Percentiles rank a stretch among this genome's conserved stretches.
Evolutionary conservation across 2,329 filamentous ascomycete genomes (phyloP).

Genomic region (Lithohypha guttulata): DNA sequence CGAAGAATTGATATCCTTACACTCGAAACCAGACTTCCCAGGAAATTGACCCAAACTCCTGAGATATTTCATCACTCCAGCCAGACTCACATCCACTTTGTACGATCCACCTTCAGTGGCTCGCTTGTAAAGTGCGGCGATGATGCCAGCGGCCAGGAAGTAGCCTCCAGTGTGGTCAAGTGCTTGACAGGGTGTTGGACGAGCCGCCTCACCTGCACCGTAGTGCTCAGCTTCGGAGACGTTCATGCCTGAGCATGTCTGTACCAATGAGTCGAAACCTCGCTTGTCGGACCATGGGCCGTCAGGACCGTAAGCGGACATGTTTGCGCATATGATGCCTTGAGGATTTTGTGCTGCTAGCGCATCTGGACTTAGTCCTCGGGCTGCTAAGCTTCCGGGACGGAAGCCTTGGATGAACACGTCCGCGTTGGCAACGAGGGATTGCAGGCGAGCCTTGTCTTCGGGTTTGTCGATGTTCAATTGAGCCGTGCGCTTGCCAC

Average conservation of each 20-base stretch:
- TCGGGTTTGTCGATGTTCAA: slow-evolving; percentile 25
- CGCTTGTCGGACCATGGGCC: slow-evolving; percentile 39
- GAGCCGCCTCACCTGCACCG: slow-evolving; percentile 30
- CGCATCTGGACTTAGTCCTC: slow-evolving; percentile 33
- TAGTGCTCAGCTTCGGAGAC: slow-evolving; percentile 42
- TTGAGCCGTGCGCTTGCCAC: slow-evolving; percentile 30
- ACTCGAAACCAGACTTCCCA: slow-evolving; percentile 35
- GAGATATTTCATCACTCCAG: slow-evolving; percentile 46
- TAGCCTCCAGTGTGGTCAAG: slow-evolving; percentile 48
- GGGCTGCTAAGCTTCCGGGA: slow-evolving; percentile 36
- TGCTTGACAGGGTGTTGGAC: slow-evolving; percentile 43
- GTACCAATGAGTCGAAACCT: slow-evolving; percentile 47
- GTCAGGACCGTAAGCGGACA: slow-evolving; percentile 43
- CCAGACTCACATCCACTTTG: slow-evolving; percentile 45
- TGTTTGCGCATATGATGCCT: slow-evolving; percentile 39
- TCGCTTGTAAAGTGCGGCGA: slow-evolving; percentile 41
- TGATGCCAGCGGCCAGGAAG: slow-evolving; percentile 43
- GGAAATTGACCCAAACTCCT: slow-evolving; percentile 43
- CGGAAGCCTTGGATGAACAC: slow-evolving; percentile 40
- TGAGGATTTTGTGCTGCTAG: slow-evolving; percentile 31
- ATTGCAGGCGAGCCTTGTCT: slow-evolving; percentile 22
- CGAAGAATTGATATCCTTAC: slow-evolving; percentile 7
- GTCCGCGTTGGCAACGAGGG: slow-evolving; percentile 29
- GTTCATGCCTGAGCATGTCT: slow-evolving; percentile 47
- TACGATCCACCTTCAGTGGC: slow-evolving; percentile 38